Percentiles rank a stretch among this genome's conserved stretches.
Conservation (phyloP, 345 rosid genomes). For the Eucalyptus erythrocorys region DNA sequence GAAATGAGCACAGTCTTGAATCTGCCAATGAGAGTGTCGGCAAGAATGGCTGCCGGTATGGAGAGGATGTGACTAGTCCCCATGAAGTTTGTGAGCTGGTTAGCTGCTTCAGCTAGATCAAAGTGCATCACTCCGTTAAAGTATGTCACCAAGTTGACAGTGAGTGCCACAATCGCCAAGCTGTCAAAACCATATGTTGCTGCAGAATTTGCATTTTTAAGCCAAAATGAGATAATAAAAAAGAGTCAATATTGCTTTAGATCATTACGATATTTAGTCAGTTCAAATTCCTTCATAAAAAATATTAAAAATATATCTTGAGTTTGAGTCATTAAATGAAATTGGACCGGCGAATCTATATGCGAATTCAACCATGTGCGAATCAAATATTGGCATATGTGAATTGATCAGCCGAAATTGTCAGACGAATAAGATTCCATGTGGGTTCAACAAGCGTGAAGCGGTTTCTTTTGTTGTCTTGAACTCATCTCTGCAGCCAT, state of each 20-base stretch:
- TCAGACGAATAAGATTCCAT: no score
- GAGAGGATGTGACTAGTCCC: conserved; percentile 31
- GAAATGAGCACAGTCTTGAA: conserved; percentile 24
- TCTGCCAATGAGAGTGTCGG: conserved; percentile 41
- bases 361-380: no score
- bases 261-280: not conserved
- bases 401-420: no score
- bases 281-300: not conserved
- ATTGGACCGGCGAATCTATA: no score
- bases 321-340: no score
- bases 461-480: no score
- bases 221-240: not conserved
- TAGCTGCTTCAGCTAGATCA: conserved; percentile 39
- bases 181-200: conserved; percentile 25
- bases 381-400: no score
- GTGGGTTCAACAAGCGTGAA: no score
- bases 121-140: conserved; percentile 40
- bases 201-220: not conserved
- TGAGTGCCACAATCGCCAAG: conserved; percentile 25
- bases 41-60: conserved; percentile 27
- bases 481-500: no score
- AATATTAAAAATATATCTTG: no score
- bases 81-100: conserved; percentile 40
- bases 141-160: conserved; percentile 39
- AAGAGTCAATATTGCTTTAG: not conserved